Evolutionary conservation across 805 yeast genomes (phyloP), one percentile per base, ranked within the genome.

Genomic region (Lipomyces anomalus): DNA sequence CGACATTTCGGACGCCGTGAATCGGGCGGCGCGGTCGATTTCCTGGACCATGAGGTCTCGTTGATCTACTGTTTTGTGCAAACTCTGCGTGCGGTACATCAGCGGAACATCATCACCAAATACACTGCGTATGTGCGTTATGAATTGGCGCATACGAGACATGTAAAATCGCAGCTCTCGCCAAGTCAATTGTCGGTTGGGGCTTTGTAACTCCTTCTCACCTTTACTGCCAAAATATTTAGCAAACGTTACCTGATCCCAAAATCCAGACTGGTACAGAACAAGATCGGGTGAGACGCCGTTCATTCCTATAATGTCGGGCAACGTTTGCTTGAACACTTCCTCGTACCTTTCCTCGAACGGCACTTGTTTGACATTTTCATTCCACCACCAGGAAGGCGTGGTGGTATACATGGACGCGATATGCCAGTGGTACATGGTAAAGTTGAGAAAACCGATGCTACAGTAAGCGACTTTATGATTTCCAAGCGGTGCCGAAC

Each of bases 321-420:
- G n/a, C 13, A 42, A 34, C n/a, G 35, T 36, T 34, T 39, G 38
- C 11, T 32, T n/a, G 32, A 21, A 50, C 6, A 50, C 18, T 16
- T 33, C 16, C 20, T 43, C 46, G 24, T 38, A 43, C 11, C 55
- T 46, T n/a, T 50, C 44, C 24, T 50, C 55, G 32, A 47, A 50
- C 4, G 55, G 28, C 11, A 50, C 49, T 13, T 37, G 5, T n/a
- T 36, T 17, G 52, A 50, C 47, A 20, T 36, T 33, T 4, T 17
- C 18, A n/a, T 29, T 24, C 38, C 46, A 50, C 54, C 54, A 50
- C 54, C 54, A 50, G 4, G 35, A 35, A 5, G 54, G 54, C 5
- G 43, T 39, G 30, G 35, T 26, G 7, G 52, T 40, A 9, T 38
- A 38, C 39, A 35, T 38, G 13, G 49, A 35, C 18, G 52, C 40